Percentiles rank a stretch among this genome's conserved stretches.
Conservation (phyloP, 164 flowering plant genomes). For the Nelumbo lutea region DNA sequence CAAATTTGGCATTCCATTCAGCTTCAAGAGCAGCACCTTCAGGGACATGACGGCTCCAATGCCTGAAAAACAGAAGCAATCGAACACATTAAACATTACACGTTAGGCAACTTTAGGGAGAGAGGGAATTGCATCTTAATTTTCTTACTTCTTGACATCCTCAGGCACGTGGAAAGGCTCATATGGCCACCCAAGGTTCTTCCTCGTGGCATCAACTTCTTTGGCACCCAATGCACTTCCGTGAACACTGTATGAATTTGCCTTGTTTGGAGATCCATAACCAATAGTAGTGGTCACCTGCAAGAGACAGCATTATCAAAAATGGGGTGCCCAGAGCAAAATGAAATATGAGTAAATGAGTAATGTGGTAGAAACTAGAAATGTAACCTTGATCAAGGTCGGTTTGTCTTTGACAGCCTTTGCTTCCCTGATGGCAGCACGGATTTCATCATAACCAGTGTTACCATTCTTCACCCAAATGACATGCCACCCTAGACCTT, state of each 20-base stretch:
- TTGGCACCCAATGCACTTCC: slow-evolving; percentile 91
- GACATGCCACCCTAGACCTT: slow-evolving; percentile 97
- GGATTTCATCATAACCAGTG: slow-evolving; percentile 91
- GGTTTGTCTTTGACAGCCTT: slow-evolving; percentile 90
- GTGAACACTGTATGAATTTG: slow-evolving; percentile 92
- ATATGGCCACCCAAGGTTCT: slow-evolving; percentile 87
- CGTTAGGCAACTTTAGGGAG: neutral
- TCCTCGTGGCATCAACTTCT: slow-evolving; percentile 96
- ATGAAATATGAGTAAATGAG: neutral
- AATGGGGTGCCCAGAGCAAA: neutral
- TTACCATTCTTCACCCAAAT: slow-evolving; percentile 98
- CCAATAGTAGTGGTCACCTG: slow-evolving; percentile 98
- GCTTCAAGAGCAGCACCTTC: slow-evolving; percentile 86
- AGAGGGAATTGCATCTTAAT: neutral
- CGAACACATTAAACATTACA: neutral
- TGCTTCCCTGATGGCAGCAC: slow-evolving; percentile 95
- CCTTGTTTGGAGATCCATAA: slow-evolving; percentile 95
- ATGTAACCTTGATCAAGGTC: slow-evolving; percentile 82
- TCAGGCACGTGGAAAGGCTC: slow-evolving; percentile 97
- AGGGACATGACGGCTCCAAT: slow-evolving; percentile 89
- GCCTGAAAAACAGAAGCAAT: slow-evolving; percentile 36
- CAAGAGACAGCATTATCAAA: slow-evolving; percentile 6
- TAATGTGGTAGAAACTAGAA: neutral
- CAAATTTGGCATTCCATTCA: slow-evolving; percentile 90
- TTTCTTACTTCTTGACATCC: slow-evolving; percentile 72